Base-by-base conservation (phyloP, 371 early-diverging fungal genomes). In the Syncephalastrum racemosum region DNA sequence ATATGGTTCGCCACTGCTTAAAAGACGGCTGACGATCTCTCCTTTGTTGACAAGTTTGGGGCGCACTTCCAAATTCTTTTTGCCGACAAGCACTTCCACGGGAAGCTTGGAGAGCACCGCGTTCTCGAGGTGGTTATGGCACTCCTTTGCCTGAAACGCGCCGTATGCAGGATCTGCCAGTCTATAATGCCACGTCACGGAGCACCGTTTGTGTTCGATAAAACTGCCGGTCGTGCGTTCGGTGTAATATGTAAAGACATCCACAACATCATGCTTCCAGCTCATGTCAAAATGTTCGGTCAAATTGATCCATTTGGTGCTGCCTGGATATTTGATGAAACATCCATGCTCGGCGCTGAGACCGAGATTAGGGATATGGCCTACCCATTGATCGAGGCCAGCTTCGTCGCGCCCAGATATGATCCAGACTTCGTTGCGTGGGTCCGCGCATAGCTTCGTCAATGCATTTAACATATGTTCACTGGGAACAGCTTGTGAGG, bases 11-110 rank as follows among this genome's bases (percentile, higher is more conserved):
- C 58, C 45, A 4, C 40, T 27, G 6, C 36, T 66, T 22, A 90
- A 51, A 27, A 98, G 71, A 6, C 92, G 83, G 63, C 93, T 93
- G 56, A 97, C 90, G 57, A 97, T 93, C 66, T 96, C 96, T 13
- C 99, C 99, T 77, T 90, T 91, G 70, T 89, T 95, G 57, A 90
- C 80, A 5, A 75, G 64, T 3, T 79, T 80, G 3, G 93, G 93
- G 0, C 93, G 81, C 14, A 96, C 96, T 69, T 98, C 97, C 2
- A 98, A 77, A 52, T 94, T 95, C 81, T 97, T 98, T 68, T 97
- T 96, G 46, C 99, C 98, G 1, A 95, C 84, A 53, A 98, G 60
- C 20, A 97, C 89, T 70, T 97, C 98, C 4, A 98, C 89, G 0
- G 96, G 96, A 13, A 92, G 75, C 69, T 94, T 95, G 25, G 93